A percentile compares a stretch with the other conserved stretches of the same genome.
Evolutionary conservation across 1,139 yeast species (phyloP).

Genomic region (Eremothecium gossypii): DNA sequence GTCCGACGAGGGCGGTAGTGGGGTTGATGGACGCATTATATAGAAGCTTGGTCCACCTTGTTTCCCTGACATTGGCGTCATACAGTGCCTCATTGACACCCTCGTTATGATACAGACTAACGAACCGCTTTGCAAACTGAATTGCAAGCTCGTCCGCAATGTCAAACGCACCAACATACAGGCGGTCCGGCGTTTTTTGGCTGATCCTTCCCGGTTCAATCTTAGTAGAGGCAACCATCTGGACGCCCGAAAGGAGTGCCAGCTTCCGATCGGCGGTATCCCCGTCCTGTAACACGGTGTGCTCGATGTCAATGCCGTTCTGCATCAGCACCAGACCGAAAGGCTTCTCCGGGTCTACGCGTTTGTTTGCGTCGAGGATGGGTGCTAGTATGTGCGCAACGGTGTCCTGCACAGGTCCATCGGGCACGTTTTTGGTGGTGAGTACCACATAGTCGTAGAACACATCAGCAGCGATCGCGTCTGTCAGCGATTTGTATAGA

Average conservation of each 20-base stretch:
- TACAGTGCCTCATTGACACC: conserved; percentile 28
- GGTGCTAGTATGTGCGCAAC: conserved; percentile 43
- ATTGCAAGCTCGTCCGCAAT: conserved; percentile 16
- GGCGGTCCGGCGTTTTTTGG: conserved; percentile 28
- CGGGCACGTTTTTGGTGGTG: conserved; percentile 53
- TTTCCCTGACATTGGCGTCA: conserved; percentile 39
- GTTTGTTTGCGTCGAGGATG: conserved; percentile 30
- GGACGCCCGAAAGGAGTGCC: conserved; percentile 43
- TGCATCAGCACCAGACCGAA: conserved; percentile 45
- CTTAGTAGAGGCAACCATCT: conserved; percentile 37
- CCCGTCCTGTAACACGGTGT: conserved; percentile 37
- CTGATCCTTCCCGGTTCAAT: conserved; percentile 22
- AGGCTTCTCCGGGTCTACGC: conserved; percentile 11
- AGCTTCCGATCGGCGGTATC: conserved; percentile 30
- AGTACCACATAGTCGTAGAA: conserved; percentile 47
- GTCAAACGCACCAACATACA: conserved; percentile 41
- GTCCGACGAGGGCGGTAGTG: conserved; percentile 42
- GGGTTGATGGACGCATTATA: conserved; percentile 51
- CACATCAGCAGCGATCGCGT: conserved; percentile 34
- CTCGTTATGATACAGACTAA: conserved; percentile 34
- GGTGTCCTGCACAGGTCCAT: conserved; percentile 32
- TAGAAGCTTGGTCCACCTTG: conserved; percentile 51
- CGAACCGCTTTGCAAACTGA: conserved; percentile 31
- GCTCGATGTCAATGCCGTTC: conserved; percentile 52
- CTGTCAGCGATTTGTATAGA: conserved; percentile 33